Base-by-base conservation (phyloP, 768 basidiomycete genomes). In the Baorangia bicolor region DNA sequence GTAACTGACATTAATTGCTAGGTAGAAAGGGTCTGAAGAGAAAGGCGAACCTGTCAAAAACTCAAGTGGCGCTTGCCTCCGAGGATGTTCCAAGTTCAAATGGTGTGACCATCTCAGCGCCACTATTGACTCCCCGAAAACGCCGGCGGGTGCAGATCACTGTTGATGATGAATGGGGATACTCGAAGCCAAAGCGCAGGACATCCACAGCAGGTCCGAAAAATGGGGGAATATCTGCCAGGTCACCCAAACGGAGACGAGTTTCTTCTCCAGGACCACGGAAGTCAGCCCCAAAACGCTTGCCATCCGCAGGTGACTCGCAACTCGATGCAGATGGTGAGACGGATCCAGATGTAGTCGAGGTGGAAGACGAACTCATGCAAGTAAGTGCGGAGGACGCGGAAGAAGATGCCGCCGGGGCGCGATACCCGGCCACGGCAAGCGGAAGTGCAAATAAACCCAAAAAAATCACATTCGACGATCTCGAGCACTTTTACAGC, bases 351-450 rank as follows among this genome's bases (percentile, higher is more conserved):
- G 77, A 78, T 46, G 62, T 67, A 16, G 65, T 73, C 28, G 76
- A 75, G 12, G 75, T 78, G 50, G 71, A 69, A 47, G 70, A 70
- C 27, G 66, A 65, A 37, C 64, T 69, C 44, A 68, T 71, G 65
- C 62, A 60, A 60, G 62, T 40, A 31, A 61, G 61, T 37, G 5
- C 40, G 21, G 71, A 66, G 39, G 67, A 63, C 35, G 49, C 12
- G 1, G 65, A 67, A 45, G 61, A 61, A 27, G 52, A 25, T 37
- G 44, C 53, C 20, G 30, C 54, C 28, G 49, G 25, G 56, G 46
- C 55, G 44, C 55, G n/a, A 23, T 4, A 10, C 20, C 27, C 35
- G 20, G 25, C 41, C 25, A 50, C 57, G 12, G 53, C 49, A n/a
- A 45, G 27, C 27, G 52, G 55, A 16, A 57, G 34, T 27, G 8